Evolutionary conservation across 306 rosid species (phyloP), one percentile per base, ranked within the genome.

Genomic region (Rubus parviflorus): DNA sequence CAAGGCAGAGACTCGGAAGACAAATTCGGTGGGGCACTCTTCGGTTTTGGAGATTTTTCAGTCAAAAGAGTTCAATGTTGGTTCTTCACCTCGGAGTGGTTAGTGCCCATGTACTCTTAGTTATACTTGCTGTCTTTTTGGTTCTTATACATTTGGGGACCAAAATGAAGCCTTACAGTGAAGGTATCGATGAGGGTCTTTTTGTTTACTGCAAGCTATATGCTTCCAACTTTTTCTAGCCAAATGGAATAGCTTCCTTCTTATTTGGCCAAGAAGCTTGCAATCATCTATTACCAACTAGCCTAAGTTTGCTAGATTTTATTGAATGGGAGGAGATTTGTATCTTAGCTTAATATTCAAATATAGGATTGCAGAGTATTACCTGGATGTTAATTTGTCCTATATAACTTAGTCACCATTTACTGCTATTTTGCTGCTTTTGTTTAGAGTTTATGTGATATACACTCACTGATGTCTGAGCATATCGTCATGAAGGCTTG

Each of bases 1-100:
- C 74, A 70, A 56, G 53, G 80, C 23, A 37, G 79, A 67, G 62
- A 76, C 76, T 75, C 62, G 2, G 65, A 78, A 75, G 73, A 51
- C 19, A 6, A 79, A 58, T 51, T 81, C 84, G 16, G 54, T 9
- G 6, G 67, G 25, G 57, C 43, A 13, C 16, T 77, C 80, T 25
- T 42, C 77, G 0, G 74, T 63, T 66, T n/a, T 60, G 37, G 84
- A 81, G 51, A 68, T 46, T 74, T 86, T 74, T 80, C 76, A 40
- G 68, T 49, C 74, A 43, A 78, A 78, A 19, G 87, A 86, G 75
- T 19, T 78, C 46, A 61, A 77, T 68, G 80, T 51, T 67, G 66
- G 75, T 83, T 79, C 88, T 73, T 85, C 92, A 5, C 79, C 80
- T 35, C 30, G 13, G 58, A 81, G 40, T 87, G 94, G 97, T 93